Base-by-base conservation (phyloP, 805 yeast species). In the Starmerella khaoyaiensis region DNA sequence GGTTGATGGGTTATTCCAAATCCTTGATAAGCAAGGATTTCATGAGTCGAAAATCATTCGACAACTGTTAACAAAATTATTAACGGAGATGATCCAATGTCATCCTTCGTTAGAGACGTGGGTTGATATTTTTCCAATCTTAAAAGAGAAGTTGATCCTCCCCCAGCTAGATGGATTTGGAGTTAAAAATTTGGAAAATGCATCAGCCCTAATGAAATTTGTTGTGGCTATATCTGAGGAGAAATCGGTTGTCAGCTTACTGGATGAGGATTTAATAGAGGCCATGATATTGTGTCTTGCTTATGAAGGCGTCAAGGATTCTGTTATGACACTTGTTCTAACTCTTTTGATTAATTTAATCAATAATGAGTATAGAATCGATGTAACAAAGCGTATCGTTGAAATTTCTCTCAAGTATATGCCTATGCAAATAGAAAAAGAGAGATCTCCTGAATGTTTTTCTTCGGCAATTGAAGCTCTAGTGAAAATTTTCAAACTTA, bases 151-250 rank as follows among this genome's bases (percentile, higher is more conserved):
- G 18, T 62, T 83, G 17, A 61, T 87, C 11, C 49, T 55, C 16
- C 84, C 93, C 6, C 70, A 93, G 51, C 62, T 90, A 48, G 62
- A 43, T 1, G 62, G 67, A 10, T 87, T 87, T 56, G 77, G 77
- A 3, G 67, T 61, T 28, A 94, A 79, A 50, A 90, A 87, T 54
- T 62, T 78, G 22, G 93, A 83, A 52, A 83, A 79, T 50, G 76
- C 87, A 0, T 83, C 96, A 0, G 69, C 93, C 0, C 54, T 87
- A 30, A 60, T 86, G 71, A 71, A 65, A 39, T 53, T 83, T 8
- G 68, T 87, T 50, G 57, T 72, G 5, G 60, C 68, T 7, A 70
- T 93, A 74, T 61, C 79, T 33, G 53, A 63, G 4, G 54, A 59
- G 22, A 60, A 62, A 4, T 60, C 61, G 17, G 63, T 76, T 26